Conservation (phyloP, 306 rosid species). For the Dicorynia guianensis region DNA sequence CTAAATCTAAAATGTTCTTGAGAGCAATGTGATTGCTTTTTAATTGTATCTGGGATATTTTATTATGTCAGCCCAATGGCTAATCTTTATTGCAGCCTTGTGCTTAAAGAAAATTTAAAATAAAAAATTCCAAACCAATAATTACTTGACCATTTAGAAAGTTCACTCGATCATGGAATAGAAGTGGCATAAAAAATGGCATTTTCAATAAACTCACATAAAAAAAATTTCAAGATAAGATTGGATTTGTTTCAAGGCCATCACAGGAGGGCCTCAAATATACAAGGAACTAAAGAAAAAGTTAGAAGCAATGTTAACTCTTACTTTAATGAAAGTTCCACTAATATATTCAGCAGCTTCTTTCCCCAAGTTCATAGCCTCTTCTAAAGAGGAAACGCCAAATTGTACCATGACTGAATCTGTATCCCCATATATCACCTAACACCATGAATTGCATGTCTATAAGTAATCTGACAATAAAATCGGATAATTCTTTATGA, state of each 20-base stretch:
- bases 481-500: constrained; percentile 21
- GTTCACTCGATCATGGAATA: not conserved
- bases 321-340: constrained; percentile 79
- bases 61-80: not conserved
- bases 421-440: constrained; percentile 98
- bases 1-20: constrained; percentile 3
- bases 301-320: constrained; percentile 16
- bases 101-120: not conserved
- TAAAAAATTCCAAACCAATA: not conserved
- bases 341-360: constrained; percentile 96
- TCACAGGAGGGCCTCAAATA: constrained; percentile 15
- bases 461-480: constrained; percentile 27
- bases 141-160: constrained; percentile 3
- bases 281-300: constrained; percentile 20
- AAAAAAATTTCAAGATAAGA: constrained; percentile 5
- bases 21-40: not conserved
- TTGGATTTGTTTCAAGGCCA: constrained; percentile 14
- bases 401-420: constrained; percentile 99
- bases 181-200: not conserved
- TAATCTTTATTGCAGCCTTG: constrained; percentile 3
- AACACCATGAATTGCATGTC: constrained; percentile 39
- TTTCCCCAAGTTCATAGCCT: constrained; percentile 87
- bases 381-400: constrained; percentile 81
- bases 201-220: constrained; percentile 5
- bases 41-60: not conserved